Percentiles rank a stretch among this genome's conserved stretches.
phyloP scores from a whole-genome alignment of 148 eudicot genomes.

The Chenopodium album region DNA sequence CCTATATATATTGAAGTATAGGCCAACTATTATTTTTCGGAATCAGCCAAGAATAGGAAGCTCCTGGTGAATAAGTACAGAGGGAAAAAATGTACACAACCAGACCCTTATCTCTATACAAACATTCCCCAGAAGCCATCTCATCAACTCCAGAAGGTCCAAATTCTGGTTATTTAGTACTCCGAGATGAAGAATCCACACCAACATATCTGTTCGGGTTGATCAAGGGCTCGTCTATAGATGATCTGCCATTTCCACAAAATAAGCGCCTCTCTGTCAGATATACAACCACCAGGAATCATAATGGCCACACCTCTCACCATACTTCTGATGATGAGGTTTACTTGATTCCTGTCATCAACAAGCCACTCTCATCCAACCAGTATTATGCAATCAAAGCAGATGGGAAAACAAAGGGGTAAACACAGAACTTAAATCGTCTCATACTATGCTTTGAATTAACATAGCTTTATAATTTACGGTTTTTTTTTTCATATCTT shows the following conservation, averaged over 20 bases:
- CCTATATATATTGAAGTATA: too few species aligned
- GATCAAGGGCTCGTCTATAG: slow-evolving; percentile 23
- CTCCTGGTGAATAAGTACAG: too few species aligned
- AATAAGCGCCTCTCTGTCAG: slow-evolving; percentile 28
- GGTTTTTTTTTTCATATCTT: too few species aligned
- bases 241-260: slow-evolving; percentile 40
- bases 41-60: too few species aligned
- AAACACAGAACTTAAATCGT: background rate
- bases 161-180: slow-evolving; percentile 41
- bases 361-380: slow-evolving; percentile 30
- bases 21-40: background rate
- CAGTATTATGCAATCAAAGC: slow-evolving; percentile 31
- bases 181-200: slow-evolving; percentile 35
- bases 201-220: slow-evolving; percentile 28
- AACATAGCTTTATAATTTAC: background rate
- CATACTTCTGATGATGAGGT: slow-evolving; percentile 4
- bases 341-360: slow-evolving; percentile 31
- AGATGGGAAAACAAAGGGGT: slow-evolving; percentile 28
- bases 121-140: slow-evolving; percentile 27
- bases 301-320: background rate
- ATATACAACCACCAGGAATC: background rate
- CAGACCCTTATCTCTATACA: slow-evolving; percentile 33
- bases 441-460: background rate
- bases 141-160: slow-evolving; percentile 36
- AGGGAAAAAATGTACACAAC: slow-evolving; percentile 35